Evolutionary conservation across 129 eudicot genomes (phyloP), one percentile per base, ranked within the genome.

Genomic region (Smallanthus sonchifolius): DNA sequence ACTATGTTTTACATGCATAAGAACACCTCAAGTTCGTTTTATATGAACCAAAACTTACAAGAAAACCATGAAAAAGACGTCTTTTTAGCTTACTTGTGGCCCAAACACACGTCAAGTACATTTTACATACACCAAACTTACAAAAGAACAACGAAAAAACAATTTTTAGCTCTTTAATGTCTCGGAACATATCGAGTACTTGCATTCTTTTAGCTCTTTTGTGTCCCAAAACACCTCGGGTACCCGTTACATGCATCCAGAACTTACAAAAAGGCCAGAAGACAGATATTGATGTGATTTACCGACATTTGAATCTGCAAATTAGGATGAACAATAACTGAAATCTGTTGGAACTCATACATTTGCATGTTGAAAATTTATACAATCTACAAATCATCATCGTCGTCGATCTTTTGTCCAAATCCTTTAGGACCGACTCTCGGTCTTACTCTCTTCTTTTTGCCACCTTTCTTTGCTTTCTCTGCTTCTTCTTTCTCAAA

Each of bases 401-500:
- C 78, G 24, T 82, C 63, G 4, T 75, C 77, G 16, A 78, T 65
- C 83, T 84, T 88, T 65, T 81, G 87, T 28, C 95, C 92, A 37
- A 88, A 88, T 3, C 95, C 95, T 83, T 79, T 80, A 0, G 95
- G 91, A 5, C 89, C 88, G 7, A 56, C 86, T 80, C 80, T 81
- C 2, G 92, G 66, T 75, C 83, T 80, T 4, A 64, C 75, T 52
- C 72, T 80, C 72, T 65, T 82, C 55, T 88, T 91, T 78, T 78
- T 88, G 10, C 89, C 75, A 32, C 85, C 68, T 48, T 73, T 85
- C 86, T 89, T 89, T 74, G 84, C 86, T 75, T 81, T 85, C 45
- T 82, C 88, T 37, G 85, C 91, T 59, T 84, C 97, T 80, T 91
- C 89, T 69, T 85, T 91, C 83, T 82, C 89, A 78, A 86, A 82